Evolutionary conservation across 2,329 filamentous ascomycete species (phyloP).

Genomic region (Neurospora sp.): DNA sequence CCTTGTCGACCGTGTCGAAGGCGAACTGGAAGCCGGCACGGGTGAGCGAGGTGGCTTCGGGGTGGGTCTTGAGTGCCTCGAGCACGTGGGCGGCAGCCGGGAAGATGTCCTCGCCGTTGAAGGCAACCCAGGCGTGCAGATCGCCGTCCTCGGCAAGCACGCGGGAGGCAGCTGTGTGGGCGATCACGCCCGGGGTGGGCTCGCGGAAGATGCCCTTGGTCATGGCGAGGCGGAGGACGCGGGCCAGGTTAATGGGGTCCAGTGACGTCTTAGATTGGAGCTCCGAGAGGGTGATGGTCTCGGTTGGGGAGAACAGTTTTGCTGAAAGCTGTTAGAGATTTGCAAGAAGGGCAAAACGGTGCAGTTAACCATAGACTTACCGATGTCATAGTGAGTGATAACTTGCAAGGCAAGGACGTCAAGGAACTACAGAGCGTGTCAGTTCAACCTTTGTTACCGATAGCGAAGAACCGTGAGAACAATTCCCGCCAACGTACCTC

Average conservation of each 20-base stretch:
- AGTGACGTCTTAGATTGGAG: slow-evolving; percentile 35
- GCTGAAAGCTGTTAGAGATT: slow-evolving; percentile 24
- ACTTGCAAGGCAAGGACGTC: slow-evolving; percentile 40
- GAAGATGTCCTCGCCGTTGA: slow-evolving; percentile 44
- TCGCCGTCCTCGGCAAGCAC: slow-evolving; percentile 36
- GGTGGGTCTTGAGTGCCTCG: slow-evolving; percentile 32
- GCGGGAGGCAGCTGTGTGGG: slow-evolving; percentile 44
- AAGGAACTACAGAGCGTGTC: slow-evolving; percentile 29
- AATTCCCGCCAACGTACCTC: slow-evolving; percentile 28
- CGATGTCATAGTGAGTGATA: slow-evolving; percentile 39
- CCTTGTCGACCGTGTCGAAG: slow-evolving; percentile 37
- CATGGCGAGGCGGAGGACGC: slow-evolving; percentile 46
- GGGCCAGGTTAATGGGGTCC: slow-evolving; percentile 39
- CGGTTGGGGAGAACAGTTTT: slow-evolving; percentile 37
- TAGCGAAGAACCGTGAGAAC: not conserved
- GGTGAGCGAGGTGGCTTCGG: slow-evolving; percentile 37
- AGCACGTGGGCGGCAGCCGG: slow-evolving; percentile 37
- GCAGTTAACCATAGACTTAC: slow-evolving; percentile 28
- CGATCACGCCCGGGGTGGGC: slow-evolving; percentile 36
- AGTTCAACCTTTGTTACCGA: not conserved
- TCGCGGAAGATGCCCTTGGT: slow-evolving; percentile 47
- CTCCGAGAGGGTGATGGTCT: slow-evolving; percentile 34
- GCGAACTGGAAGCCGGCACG: slow-evolving; percentile 42
- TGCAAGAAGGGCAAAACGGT: slow-evolving; percentile 28
- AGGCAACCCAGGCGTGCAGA: slow-evolving; percentile 44